phyloP scores from a whole-genome alignment of 805 yeast species.

The Spathaspora sp. region DNA sequence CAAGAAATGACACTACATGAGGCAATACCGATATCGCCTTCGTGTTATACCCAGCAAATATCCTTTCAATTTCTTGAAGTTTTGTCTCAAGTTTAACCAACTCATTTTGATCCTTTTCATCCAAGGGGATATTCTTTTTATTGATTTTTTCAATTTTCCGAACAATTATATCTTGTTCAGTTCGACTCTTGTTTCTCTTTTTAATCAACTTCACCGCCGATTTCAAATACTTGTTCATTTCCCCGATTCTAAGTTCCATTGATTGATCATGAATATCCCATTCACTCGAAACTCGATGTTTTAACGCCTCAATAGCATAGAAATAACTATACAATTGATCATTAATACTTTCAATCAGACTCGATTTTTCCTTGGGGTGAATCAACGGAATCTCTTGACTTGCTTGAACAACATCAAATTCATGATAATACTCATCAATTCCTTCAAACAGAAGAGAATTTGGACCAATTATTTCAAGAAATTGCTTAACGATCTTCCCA shows the following conservation, averaged over 20 bases:
- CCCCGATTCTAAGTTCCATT: conserved; percentile 31
- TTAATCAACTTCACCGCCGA: conserved; percentile 37
- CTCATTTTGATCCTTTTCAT: conserved; percentile 36
- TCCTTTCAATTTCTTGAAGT: conserved; percentile 23
- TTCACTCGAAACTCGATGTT: conserved; percentile 14
- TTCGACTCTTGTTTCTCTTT: conserved; percentile 42
- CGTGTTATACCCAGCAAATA: conserved; percentile 34
- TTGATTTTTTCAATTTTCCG: conserved; percentile 36
- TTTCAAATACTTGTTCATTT: conserved; percentile 35
- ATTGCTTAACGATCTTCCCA: conserved; percentile 24
- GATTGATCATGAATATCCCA: conserved; percentile 23
- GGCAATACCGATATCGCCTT: conserved; percentile 44
- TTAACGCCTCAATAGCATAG: conserved; percentile 16
- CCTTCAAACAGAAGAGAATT: conserved; percentile 34
- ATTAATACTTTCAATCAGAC: conserved; percentile 19
- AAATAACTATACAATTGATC: conserved; percentile 25
- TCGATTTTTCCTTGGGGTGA: conserved; percentile 35
- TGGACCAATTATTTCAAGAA: conserved; percentile 28
- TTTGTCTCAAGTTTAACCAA: conserved; percentile 27
- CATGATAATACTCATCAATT: conserved; percentile 25
- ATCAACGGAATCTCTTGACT: conserved; percentile 24
- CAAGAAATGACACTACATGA: conserved; percentile 40
- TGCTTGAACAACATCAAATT: conserved; percentile 26
- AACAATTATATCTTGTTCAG: conserved; percentile 35
- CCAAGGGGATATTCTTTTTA: conserved; percentile 24